phyloP scores from a whole-genome alignment of 1,139 yeast species.

The Pneumocystis canis region DNA sequence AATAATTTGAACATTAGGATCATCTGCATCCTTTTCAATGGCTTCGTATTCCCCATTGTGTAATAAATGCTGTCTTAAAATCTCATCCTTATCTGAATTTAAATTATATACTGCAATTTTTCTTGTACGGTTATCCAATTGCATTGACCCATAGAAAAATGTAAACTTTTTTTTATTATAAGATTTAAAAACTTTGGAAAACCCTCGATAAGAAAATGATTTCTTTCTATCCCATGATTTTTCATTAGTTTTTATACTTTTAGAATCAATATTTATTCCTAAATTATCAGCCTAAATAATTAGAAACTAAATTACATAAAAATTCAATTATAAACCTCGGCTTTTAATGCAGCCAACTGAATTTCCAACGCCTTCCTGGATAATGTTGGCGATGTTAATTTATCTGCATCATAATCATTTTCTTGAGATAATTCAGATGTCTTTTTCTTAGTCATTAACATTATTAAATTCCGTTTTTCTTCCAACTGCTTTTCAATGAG shows the following conservation, averaged over 20 bases:
- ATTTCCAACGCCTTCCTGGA: conserved; percentile 21
- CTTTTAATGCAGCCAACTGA: conserved; percentile 24
- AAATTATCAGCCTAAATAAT: background rate
- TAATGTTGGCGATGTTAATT: conserved; percentile 16
- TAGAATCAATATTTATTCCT: background rate
- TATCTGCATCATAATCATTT: conserved; percentile 16
- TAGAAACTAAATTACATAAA: background rate
- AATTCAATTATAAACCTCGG: conserved; percentile 23
- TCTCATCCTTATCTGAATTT: conserved; percentile 23
- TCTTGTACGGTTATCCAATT: conserved; percentile 29
- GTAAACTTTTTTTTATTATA: background rate
- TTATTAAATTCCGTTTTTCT: conserved; percentile 23
- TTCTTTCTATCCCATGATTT: background rate
- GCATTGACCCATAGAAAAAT: conserved; percentile 12
- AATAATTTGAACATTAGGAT: conserved; percentile 20
- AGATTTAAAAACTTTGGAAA: background rate
- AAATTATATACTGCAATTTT: conserved; percentile 24
- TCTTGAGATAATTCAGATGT: conserved; percentile 6
- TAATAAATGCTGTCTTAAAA: conserved; percentile 15
- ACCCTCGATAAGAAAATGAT: background rate
- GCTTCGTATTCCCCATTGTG: conserved; percentile 17
- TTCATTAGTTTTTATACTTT: background rate
- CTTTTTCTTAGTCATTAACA: conserved; percentile 19
- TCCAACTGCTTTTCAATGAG: conserved; percentile 23
- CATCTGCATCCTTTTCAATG: conserved; percentile 12